A percentile compares a stretch with the other conserved stretches of the same genome.
Conservation (phyloP, 148 eudicot species). For the Diospyros kaki region DNA sequence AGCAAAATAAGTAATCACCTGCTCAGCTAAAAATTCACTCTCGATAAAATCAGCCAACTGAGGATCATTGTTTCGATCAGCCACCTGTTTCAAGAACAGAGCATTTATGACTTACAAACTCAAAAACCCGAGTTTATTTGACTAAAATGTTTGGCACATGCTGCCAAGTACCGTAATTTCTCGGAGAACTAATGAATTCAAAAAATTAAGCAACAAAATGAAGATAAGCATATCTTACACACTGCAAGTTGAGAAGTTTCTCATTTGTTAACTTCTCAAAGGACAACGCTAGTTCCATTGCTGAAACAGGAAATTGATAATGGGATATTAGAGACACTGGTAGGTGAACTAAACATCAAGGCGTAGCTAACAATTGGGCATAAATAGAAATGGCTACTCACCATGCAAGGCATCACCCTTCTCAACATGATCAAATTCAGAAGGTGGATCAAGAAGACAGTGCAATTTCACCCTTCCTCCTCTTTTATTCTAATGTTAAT, state of each 20-base stretch:
- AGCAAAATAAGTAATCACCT: conserved; percentile 33
- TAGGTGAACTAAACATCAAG: too few species aligned
- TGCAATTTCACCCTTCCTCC: conserved; percentile 78
- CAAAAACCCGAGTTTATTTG: too few species aligned
- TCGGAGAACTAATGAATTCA: neutral
- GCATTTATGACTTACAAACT: neutral
- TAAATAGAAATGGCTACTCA: conserved; percentile 17
- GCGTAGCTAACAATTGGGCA: too few species aligned
- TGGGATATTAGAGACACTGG: neutral
- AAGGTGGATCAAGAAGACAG: conserved; percentile 44
- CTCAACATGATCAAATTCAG: conserved; percentile 68
- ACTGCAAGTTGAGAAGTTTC: conserved; percentile 60
- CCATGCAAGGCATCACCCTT: conserved; percentile 88
- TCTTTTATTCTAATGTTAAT: conserved; percentile 51
- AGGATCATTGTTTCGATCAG: conserved; percentile 62
- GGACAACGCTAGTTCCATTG: conserved; percentile 83
- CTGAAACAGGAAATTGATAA: conserved; percentile 32
- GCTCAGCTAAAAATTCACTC: conserved; percentile 65
- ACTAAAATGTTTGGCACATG: too few species aligned
- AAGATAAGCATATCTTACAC: conserved; percentile 26
- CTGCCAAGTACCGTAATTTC: neutral
- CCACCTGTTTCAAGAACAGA: conserved; percentile 43
- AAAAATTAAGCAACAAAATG: neutral
- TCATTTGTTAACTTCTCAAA: conserved; percentile 80
- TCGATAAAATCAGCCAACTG: conserved; percentile 72